Conservation (phyloP, 768 basidiomycete species). For the Suillus cothurnatus region DNA sequence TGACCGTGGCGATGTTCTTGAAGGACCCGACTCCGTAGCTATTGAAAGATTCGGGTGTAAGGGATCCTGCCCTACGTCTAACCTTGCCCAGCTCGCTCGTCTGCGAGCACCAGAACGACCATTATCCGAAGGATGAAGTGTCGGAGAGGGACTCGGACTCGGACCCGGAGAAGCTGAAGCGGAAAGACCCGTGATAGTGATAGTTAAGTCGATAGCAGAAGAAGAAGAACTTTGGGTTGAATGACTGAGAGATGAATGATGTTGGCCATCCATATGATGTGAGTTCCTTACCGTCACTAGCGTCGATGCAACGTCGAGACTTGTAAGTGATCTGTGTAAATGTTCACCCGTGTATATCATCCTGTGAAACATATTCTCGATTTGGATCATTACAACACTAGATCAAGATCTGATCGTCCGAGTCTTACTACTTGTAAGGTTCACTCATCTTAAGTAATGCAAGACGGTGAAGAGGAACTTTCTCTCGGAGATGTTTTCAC, state of each 20-base stretch:
- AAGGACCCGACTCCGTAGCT: slow-evolving; percentile 24
- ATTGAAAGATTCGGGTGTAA: slow-evolving; percentile 39
- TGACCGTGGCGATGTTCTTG: slow-evolving; percentile 23
- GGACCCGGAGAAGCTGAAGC: slow-evolving; percentile 38
- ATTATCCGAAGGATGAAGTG: slow-evolving; percentile 38
- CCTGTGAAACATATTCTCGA: background rate
- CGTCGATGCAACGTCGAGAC: background rate
- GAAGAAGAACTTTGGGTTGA: slow-evolving; percentile 46
- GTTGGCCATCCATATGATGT: slow-evolving; percentile 8
- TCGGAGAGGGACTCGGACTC: slow-evolving; percentile 43
- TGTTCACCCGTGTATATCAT: background rate
- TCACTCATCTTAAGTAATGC: slow-evolving; percentile 6
- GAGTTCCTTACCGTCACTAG: background rate
- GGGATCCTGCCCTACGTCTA: slow-evolving; percentile 50
- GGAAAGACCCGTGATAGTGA: slow-evolving; percentile 46
- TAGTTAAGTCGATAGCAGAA: slow-evolving; percentile 57
- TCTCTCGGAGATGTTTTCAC: slow-evolving; percentile 51
- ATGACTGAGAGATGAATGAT: slow-evolving; percentile 10
- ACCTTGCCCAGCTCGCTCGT: slow-evolving; percentile 59
- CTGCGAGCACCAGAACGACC: slow-evolving; percentile 45
- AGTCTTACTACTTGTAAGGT: background rate
- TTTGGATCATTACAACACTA: background rate
- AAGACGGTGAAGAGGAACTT: slow-evolving; percentile 34
- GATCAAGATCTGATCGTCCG: background rate
- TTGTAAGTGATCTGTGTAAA: no score